Base-by-base conservation (phyloP, 1,284 basidiomycete genomes). In the Ceratobasidium sp. region DNA sequence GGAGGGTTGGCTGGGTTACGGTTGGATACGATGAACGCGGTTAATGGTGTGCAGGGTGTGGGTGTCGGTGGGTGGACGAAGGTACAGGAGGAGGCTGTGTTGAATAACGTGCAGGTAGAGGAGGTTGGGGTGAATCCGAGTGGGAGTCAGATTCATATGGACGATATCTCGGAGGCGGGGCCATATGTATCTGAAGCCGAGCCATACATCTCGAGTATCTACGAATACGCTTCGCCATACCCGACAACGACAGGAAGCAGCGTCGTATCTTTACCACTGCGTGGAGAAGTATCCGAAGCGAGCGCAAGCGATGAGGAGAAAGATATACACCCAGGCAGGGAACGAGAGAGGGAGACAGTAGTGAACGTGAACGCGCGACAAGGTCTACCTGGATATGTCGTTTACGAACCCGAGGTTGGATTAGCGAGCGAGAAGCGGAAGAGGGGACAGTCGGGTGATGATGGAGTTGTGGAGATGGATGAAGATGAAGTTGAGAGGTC, bases 1-100 rank as follows among this genome's bases (percentile, higher is more conserved):
- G 85, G 84, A 66, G 89, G 89, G 3, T 84, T 93, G 57, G 90
- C 90, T 17, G 85, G 88, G 78, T 86, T 92, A 73, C 86, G 87
- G 0, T 83, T 91, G 33, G 81, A 38, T 38, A 33, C 44, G 46
- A 17, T 17, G 46, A 48, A 48, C 17, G 46, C 46, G 13, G 69
- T 20, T 33, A 33, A 33, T 33, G 33, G 33, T 33, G 33, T 33
- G 33, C 33, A 33, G 33, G 33, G 33, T n/a, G 68, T 20, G n/a
- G n/a, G n/a, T n/a, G n/a, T n/a, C n/a, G 33, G 4, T 33, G 33
- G 33, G 33, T 33, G 33, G 33, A 33, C 4, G 33, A 33, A 33
- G 33, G 33, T 33, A 4, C 33, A 1, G 33, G 33, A 33, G 33
- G 33, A 33, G 33, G 33, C 4, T 33, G 33, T 33, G 33, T 33